Conservation (phyloP, 805 yeast genomes). For the Starmerella vaccinii region DNA sequence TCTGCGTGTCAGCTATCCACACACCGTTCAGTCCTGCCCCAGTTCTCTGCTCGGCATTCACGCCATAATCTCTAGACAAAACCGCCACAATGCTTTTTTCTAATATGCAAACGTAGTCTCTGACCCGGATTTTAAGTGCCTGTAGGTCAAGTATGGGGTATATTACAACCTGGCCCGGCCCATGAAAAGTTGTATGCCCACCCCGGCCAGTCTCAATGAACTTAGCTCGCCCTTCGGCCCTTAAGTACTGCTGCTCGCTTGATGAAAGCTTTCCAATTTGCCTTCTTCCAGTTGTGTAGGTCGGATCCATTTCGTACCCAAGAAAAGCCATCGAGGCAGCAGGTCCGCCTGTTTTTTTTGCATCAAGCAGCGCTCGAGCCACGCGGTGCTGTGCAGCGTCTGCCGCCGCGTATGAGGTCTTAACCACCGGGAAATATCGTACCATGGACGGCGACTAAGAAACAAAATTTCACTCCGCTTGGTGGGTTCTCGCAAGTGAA, state of each 20-base stretch:
- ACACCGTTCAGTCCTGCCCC: slow-evolving; percentile 64
- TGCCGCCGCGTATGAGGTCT: slow-evolving; percentile 21
- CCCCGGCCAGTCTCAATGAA: slow-evolving; percentile 80
- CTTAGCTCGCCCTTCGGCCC: slow-evolving; percentile 33
- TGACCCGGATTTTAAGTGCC: slow-evolving; percentile 48
- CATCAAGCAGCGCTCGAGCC: slow-evolving; percentile 21
- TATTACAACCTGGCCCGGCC: slow-evolving; percentile 85
- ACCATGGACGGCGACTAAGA: slow-evolving; percentile 12
- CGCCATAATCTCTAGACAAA: slow-evolving; percentile 32
- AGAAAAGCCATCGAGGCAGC: slow-evolving; percentile 51
- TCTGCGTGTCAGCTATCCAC: slow-evolving; percentile 48
- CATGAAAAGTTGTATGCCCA: slow-evolving; percentile 94
- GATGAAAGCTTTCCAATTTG: slow-evolving; percentile 45
- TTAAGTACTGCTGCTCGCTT: slow-evolving; percentile 26
- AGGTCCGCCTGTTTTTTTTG: slow-evolving; percentile 12
- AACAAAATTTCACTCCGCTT: slow-evolving; percentile 1
- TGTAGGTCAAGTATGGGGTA: slow-evolving; percentile 69
- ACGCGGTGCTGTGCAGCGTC: slow-evolving; percentile 19
- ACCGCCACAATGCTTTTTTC: slow-evolving; percentile 47
- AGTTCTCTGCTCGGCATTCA: slow-evolving; percentile 44
- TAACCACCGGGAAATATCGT: slow-evolving; percentile 19
- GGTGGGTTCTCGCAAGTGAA: background rate
- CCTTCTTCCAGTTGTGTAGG: slow-evolving; percentile 82
- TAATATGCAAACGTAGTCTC: slow-evolving; percentile 56
- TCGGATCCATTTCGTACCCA: slow-evolving; percentile 71